These are phyloP conservation scores for Geotrichum restrictum DNA, from an alignment of 1,139 yeast species.

Conservation along the genomic window DNA sequence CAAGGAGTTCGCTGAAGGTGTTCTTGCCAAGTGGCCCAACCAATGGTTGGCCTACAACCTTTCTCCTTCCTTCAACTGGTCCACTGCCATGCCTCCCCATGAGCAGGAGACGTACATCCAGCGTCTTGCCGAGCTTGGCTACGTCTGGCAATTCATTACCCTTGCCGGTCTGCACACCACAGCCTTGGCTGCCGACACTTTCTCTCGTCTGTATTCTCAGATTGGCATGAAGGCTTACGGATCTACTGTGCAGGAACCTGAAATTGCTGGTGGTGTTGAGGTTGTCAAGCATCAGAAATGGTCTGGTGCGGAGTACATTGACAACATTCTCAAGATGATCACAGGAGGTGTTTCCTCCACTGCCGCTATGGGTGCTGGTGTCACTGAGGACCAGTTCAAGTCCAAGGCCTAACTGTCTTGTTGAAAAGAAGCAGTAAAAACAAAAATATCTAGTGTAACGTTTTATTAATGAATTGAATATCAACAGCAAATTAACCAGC, in stretches of 20 bases:
- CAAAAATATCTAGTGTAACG: background rate
- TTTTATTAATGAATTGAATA: background rate
- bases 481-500: no score
- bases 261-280: slow-evolving; percentile 85
- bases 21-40: slow-evolving; percentile 71
- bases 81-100: slow-evolving; percentile 78
- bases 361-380: slow-evolving; percentile 98
- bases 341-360: slow-evolving; percentile 95
- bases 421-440: background rate
- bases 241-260: slow-evolving; percentile 77
- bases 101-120: slow-evolving; percentile 90
- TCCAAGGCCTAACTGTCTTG: slow-evolving; percentile 26
- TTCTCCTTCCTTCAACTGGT: slow-evolving; percentile 98
- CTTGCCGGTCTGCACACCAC: slow-evolving; percentile 96
- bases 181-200: slow-evolving; percentile 85
- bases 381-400: slow-evolving; percentile 93
- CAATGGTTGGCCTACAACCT: slow-evolving; percentile 96
- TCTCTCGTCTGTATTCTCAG: slow-evolving; percentile 71
- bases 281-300: slow-evolving; percentile 97
- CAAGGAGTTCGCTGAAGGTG: slow-evolving; percentile 90
- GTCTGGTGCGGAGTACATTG: slow-evolving; percentile 98
- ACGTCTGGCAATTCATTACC: slow-evolving; percentile 97
- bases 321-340: slow-evolving; percentile 80
- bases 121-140: slow-evolving; percentile 85
- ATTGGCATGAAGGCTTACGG: slow-evolving; percentile 97